Base-by-base conservation (phyloP, 2,329 filamentous ascomycete species). In the Dendrostoma leiphaemia region DNA sequence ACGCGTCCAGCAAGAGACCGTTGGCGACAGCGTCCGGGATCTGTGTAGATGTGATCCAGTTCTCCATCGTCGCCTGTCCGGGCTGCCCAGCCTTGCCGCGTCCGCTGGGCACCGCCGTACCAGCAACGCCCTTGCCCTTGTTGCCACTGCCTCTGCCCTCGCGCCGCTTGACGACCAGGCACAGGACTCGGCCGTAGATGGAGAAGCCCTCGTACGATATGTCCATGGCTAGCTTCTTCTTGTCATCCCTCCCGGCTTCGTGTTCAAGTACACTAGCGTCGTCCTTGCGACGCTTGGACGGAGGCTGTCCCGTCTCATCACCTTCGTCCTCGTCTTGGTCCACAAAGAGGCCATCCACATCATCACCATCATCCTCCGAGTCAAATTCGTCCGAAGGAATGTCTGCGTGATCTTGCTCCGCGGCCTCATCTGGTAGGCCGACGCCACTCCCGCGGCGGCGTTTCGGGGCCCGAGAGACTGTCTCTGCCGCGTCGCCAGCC, bases 171-270 rank as follows among this genome's bases (percentile, higher is more conserved):
- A 99, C 86, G 8, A 99, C 88, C 55, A 99, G 79, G 70, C 92
- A 97, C 24, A 99, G 77, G 44, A 96, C 91, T 62, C 91, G 88
- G 10, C 94, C 91, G 72, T 96, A 96, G 66, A 99, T 97, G 63
- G 88, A 90, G 72, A 97, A 97, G 8, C 94, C 93, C 65, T 97
- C 91, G 71, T 97, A 99, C 13, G 85, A 86, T 24, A 93, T 94
- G 58, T 88, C 86, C 75, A 97, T 83, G 19, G 82, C 83, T 63
- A 96, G 74, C 70, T 97, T 97, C 76, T 99, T 97, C 74, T 97
- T 95, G 65, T 96, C 89, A 54, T 89, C 85, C 9, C 69, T 67
- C 17, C 66, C 71, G 65, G 44, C 58, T 46, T 65, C 64, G 31
- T 60, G 61, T 45, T 65, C 67, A 8, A 51, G 60, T 31, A 52